Evolutionary conservation across 345 rosid genomes (phyloP).

Genomic region (Conringia planisiliqua): DNA sequence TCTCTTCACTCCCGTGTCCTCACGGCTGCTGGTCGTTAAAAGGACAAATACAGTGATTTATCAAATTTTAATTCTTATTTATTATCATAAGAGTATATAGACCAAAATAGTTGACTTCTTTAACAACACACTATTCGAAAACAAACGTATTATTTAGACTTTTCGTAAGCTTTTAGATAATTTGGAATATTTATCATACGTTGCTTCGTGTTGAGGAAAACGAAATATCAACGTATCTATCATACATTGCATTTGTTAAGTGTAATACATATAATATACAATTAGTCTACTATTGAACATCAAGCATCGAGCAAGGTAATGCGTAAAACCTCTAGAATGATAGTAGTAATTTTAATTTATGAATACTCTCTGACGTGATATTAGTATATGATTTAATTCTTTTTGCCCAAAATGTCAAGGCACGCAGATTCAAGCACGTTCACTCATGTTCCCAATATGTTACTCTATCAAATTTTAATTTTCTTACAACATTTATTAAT

Average conservation of each 20-base stretch:
- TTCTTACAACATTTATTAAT: not conserved
- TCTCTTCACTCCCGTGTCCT: constrained; percentile 31
- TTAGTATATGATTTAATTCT: constrained; percentile 9
- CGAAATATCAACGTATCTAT: not conserved
- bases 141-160: not conserved
- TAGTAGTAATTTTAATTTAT: not conserved
- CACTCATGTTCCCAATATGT: constrained; percentile 31
- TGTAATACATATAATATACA: not conserved
- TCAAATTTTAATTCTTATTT: not conserved
- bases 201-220: not conserved
- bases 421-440: constrained; percentile 36
- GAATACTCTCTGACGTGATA: constrained; percentile 19
- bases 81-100: not conserved
- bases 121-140: not conserved
- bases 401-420: constrained; percentile 32
- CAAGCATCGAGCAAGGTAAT: not conserved
- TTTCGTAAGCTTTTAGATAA: not conserved
- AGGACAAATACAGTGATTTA: constrained; percentile 21
- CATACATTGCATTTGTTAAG: not conserved
- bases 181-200: not conserved
- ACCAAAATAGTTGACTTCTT: constrained; percentile 26
- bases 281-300: not conserved
- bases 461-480: constrained; percentile 24
- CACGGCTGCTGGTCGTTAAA: constrained; percentile 32
- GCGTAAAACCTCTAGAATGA: not conserved